Evolutionary conservation across 2,329 filamentous ascomycete species (phyloP).

Genomic region (Epichloe festucae): DNA sequence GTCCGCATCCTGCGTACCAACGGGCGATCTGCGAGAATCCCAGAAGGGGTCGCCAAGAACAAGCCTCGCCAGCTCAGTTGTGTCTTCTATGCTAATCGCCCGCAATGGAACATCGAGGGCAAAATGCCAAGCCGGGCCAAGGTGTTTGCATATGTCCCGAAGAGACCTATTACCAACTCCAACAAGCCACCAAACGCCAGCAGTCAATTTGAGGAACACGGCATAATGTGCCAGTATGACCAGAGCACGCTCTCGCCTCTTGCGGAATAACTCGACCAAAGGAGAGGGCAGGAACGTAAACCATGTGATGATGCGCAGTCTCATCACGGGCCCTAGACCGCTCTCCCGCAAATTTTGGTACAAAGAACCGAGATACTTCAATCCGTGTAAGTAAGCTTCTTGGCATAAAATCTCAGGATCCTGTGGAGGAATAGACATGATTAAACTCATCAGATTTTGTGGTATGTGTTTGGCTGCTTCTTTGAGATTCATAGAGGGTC

Average conservation of each 20-base stretch:
- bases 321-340: constrained; percentile 31
- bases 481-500: constrained; percentile 35
- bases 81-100: constrained; percentile 19
- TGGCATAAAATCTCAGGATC: constrained; percentile 29
- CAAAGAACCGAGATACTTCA: constrained; percentile 38
- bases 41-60: constrained; percentile 32
- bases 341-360: constrained; percentile 31
- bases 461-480: constrained; percentile 29
- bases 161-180: constrained; percentile 34
- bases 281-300: constrained; percentile 34
- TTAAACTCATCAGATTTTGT: constrained; percentile 34
- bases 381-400: constrained; percentile 30
- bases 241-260: constrained; percentile 31
- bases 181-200: constrained; percentile 35
- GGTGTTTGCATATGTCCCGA: constrained; percentile 25
- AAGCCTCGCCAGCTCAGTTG: constrained; percentile 24
- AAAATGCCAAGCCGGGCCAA: constrained; percentile 26
- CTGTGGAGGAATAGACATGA: constrained; percentile 28
- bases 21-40: constrained; percentile 12
- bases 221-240: constrained; percentile 41
- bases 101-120: constrained; percentile 20
- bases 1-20: neutral
- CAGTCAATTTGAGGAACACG: constrained; percentile 33
- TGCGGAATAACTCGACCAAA: constrained; percentile 31
- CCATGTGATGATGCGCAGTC: constrained; percentile 38